These are phyloP conservation scores for Lasiodiplodia hormozganensis DNA, from an alignment of 2,329 filamentous ascomycete species.

Conservation along the genomic window DNA sequence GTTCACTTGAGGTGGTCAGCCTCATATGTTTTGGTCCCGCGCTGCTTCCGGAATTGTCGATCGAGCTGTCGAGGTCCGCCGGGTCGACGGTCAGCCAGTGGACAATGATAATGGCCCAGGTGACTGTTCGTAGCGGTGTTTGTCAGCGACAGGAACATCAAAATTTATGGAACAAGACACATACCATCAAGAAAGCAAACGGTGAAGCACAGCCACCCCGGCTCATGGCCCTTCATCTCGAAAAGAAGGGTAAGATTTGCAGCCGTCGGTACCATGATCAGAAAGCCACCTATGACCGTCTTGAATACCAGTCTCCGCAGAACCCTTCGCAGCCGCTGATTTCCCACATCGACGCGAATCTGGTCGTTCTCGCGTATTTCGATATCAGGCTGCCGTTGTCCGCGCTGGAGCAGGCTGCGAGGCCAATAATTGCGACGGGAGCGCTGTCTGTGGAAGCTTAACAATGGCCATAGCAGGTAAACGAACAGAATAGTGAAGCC, in stretches of 20 bases:
- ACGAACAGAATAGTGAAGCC: slow-evolving; percentile 50
- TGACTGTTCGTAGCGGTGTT: slow-evolving; percentile 36
- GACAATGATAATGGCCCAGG: slow-evolving; percentile 43
- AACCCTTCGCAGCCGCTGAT: not conserved
- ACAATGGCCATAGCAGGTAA: slow-evolving; percentile 43
- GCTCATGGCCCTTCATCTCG: slow-evolving; percentile 42
- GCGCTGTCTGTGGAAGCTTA: slow-evolving; percentile 32
- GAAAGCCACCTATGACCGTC: slow-evolving; percentile 41
- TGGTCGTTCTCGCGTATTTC: not conserved
- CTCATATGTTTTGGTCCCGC: not conserved
- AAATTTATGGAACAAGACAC: not conserved
- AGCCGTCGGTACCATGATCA: slow-evolving; percentile 49
- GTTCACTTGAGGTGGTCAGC: not conserved
- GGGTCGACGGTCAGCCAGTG: slow-evolving; percentile 53
- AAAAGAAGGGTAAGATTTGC: slow-evolving; percentile 46
- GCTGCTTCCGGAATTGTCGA: slow-evolving; percentile 40
- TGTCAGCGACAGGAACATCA: not conserved
- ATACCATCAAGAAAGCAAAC: slow-evolving; percentile 51
- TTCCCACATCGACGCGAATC: not conserved
- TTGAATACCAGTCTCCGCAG: slow-evolving; percentile 41
- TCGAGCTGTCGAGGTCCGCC: slow-evolving; percentile 36
- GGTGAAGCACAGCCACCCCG: slow-evolving; percentile 50
- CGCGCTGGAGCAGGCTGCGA: not conserved
- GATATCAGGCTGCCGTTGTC: not conserved
- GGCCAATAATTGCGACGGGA: not conserved